Evolutionary conservation across 768 basidiomycete species (phyloP).

Genomic region (Holtermannia corniformis): DNA sequence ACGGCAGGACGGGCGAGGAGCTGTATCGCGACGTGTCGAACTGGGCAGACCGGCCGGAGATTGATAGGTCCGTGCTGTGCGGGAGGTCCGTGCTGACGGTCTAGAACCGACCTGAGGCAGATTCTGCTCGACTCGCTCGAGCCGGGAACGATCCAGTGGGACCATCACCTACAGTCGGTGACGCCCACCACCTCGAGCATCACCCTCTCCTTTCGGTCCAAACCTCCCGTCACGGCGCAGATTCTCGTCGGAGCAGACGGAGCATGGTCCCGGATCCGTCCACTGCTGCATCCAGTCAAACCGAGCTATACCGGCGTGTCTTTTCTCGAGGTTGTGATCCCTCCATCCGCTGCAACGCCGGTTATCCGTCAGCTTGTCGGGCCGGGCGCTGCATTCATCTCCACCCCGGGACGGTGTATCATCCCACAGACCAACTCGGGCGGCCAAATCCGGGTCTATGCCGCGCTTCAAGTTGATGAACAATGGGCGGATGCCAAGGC

Average conservation of each 20-base stretch:
- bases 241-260: conserved; percentile 45
- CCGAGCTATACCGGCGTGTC: conserved; percentile 41
- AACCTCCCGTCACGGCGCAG: conserved; percentile 2
- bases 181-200: conserved; percentile 3
- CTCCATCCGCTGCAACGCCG: conserved; percentile 20
- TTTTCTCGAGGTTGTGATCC: conserved; percentile 21
- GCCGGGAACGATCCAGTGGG: conserved; percentile 19
- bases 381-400: conserved; percentile 32
- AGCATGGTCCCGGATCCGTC: conserved; percentile 44
- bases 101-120: conserved; percentile 16
- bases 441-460: conserved; percentile 31
- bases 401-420: conserved; percentile 30
- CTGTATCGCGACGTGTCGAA: too few species aligned
- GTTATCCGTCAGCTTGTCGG: conserved; percentile 31
- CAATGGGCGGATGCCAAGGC: conserved; percentile 13
- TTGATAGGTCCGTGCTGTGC: conserved; percentile 15
- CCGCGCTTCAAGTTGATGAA: conserved; percentile 9
- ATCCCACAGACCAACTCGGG: conserved; percentile 41
- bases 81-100: not conserved
- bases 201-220: conserved; percentile 13
- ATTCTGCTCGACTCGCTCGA: conserved; percentile 10
- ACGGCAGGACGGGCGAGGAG: conserved; percentile 9
- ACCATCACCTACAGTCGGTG: conserved; percentile 9
- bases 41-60: conserved; percentile 19
- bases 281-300: conserved; percentile 33